Base-by-base conservation (phyloP, 1,284 basidiomycete species). In the Trichosporon sp. region DNA sequence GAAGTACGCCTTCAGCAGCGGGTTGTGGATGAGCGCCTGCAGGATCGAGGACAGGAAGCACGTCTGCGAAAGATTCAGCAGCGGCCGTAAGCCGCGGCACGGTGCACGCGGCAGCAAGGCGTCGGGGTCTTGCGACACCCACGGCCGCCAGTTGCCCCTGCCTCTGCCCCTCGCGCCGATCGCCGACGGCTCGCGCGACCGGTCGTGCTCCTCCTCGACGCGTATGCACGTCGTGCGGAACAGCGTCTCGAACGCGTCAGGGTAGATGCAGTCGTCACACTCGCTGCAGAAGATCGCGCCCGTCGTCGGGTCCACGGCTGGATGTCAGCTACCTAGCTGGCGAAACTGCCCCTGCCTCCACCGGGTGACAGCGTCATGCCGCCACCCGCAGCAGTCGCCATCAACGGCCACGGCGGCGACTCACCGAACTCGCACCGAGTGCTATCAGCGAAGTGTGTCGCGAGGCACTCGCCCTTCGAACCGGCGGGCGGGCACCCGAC, bases 1-100 rank as follows among this genome's bases (percentile, higher is more conserved):
- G 77, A 95, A 98, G 81, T 92, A 94, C 75, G 93, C 92, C 56
- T 93, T 88, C 9, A 98, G 85, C 4, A 98, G 85, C 0, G 95
- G 95, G 76, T 98, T 99, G 82, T 95, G 92, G 13, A 94, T 85
- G 76, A 99, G 91, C n/a, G 89, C 89, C 82, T 99, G 96, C 6
- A 99, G 87, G 62, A 98, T 89, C 65, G 92, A 93, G 72, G 94
- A 96, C 78, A 99, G 86, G 84, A 95, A 98, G 78, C 95, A 99
- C 0, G 95, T 98, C 76, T 96, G 92, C 2, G 80, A 82, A 7
- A 98, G 89, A 79, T 98, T 98, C 60, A 97, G 86, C 2, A 98
- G 85, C 0, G 95, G 95, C 68, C 93, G 87, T 11, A 92, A 89
- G 67, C 89, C 56, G 18, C 56, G 56, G 29, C 56, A 60, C 29